phyloP scores from a whole-genome alignment of 768 basidiomycete genomes.

The Trichaptum fuscoviolaceum region DNA sequence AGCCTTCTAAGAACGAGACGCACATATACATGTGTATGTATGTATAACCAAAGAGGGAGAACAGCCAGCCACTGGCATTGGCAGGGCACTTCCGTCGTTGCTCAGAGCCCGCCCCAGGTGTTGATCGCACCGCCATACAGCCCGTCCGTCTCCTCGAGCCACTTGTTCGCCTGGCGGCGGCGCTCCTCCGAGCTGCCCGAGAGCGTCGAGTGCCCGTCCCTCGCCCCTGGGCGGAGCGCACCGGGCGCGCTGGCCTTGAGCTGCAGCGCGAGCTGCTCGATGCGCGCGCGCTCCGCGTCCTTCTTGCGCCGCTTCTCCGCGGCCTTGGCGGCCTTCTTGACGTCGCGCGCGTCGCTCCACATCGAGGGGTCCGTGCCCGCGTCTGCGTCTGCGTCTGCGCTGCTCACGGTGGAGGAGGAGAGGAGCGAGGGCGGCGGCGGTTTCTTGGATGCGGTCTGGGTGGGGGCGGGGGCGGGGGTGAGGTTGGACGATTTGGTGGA shows the following conservation, averaged over 20 bases:
- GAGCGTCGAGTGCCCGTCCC: constrained; percentile 10
- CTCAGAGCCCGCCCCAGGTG: neutral
- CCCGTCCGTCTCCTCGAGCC: constrained; percentile 16
- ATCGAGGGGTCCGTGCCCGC: constrained; percentile 10
- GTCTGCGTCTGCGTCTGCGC: neutral
- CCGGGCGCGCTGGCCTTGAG: constrained; percentile 32
- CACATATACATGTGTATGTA: too few species aligned
- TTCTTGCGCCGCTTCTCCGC: constrained; percentile 39
- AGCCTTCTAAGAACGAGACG: neutral
- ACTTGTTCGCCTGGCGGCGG: constrained; percentile 4
- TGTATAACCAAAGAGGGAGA: too few species aligned
- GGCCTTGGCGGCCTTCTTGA: constrained; percentile 36
- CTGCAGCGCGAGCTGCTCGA: constrained; percentile 39
- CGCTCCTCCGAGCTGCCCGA: neutral
- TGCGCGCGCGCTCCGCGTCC: constrained; percentile 33
- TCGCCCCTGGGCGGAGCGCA: constrained; percentile 13
- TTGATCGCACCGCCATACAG: constrained; percentile 14
- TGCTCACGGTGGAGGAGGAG: neutral
- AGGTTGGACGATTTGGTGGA: neutral
- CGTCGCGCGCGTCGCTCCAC: constrained; percentile 18
- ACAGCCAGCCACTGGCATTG: too few species aligned
- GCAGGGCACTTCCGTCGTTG: too few species aligned
- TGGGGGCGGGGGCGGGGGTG: too few species aligned
- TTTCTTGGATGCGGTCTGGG: too few species aligned
- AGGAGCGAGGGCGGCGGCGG: neutral